These are phyloP conservation scores for Tuber calosporum DNA, from an alignment of 495 filamentous ascomycete species.

Conservation along the genomic window DNA sequence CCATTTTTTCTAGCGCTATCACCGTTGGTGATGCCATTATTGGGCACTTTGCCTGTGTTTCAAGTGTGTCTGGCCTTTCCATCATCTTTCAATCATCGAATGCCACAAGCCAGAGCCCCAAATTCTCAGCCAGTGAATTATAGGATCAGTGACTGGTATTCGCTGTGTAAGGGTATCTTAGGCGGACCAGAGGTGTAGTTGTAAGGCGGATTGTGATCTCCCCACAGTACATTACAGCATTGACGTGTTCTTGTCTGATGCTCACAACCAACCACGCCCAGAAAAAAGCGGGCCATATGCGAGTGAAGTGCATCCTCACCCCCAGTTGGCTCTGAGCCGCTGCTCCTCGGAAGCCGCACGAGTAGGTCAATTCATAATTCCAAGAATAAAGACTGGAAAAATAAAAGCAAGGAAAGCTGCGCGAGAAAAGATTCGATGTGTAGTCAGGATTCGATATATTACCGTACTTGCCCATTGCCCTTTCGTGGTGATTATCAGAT, in stretches of 20 bases:
- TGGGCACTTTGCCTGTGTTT: not conserved
- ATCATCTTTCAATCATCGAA: constrained; percentile 5
- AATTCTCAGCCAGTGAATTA: not conserved
- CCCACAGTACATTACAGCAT: not conserved
- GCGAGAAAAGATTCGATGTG: not conserved
- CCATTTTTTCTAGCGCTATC: not conserved
- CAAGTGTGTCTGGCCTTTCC: constrained; percentile 1
- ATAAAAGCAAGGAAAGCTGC: not conserved
- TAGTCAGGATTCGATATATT: constrained; percentile 1
- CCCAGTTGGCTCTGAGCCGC: not conserved
- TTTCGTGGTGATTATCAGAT: not conserved
- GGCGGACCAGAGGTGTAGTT: not conserved
- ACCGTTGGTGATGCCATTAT: not conserved
- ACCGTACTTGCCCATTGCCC: not conserved
- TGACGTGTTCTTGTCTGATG: not conserved
- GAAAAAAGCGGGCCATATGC: constrained; percentile 1
- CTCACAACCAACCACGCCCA: not conserved
- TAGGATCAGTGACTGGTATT: not conserved
- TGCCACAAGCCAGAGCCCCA: constrained; percentile 1
- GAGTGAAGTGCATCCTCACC: not conserved
- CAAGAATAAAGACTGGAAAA: not conserved
- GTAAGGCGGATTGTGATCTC: not conserved
- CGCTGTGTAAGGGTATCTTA: not conserved
- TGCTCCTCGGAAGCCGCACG: not conserved
- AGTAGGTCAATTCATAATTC: not conserved